These are phyloP conservation scores for Aspergillus avenaceus DNA, from an alignment of 495 filamentous ascomycete species.

Conservation along the genomic window DNA sequence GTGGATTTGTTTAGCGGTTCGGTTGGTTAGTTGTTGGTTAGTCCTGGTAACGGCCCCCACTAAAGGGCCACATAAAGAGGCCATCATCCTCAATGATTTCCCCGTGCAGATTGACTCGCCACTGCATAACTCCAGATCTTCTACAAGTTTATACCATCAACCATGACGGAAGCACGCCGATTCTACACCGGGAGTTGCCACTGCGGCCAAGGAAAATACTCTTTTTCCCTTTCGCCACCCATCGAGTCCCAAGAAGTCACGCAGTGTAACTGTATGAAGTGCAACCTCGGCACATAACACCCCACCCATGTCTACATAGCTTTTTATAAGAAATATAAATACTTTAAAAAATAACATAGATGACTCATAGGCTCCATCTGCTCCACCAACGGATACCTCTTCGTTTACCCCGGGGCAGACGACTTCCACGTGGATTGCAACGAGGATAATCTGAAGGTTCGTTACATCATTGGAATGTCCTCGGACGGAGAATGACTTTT, in stretches of 20 bases:
- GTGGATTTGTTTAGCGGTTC: too few relatives aligned
- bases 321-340: background rate
- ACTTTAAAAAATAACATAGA: background rate
- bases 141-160: too few relatives aligned
- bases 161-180: background rate
- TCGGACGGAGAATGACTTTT: background rate
- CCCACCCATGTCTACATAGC: background rate
- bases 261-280: constrained; percentile 31
- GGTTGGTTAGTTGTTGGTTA: too few relatives aligned
- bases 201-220: constrained; percentile 29
- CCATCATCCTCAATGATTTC: too few relatives aligned
- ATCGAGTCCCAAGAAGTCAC: constrained; percentile 24
- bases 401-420: constrained; percentile 29
- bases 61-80: too few relatives aligned
- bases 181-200: constrained; percentile 32
- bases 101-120: too few relatives aligned
- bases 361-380: constrained; percentile 30
- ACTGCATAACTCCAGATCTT: too few relatives aligned
- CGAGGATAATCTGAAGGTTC: constrained; percentile 16
- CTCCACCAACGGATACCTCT: constrained; percentile 35
- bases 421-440: constrained; percentile 23
- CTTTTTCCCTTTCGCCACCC: constrained; percentile 19
- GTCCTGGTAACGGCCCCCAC: too few relatives aligned
- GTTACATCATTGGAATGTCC: background rate
- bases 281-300: background rate